phyloP scores from a whole-genome alignment of 352 stramenopile genomes.

The Phytophthora nicotianae region DNA sequence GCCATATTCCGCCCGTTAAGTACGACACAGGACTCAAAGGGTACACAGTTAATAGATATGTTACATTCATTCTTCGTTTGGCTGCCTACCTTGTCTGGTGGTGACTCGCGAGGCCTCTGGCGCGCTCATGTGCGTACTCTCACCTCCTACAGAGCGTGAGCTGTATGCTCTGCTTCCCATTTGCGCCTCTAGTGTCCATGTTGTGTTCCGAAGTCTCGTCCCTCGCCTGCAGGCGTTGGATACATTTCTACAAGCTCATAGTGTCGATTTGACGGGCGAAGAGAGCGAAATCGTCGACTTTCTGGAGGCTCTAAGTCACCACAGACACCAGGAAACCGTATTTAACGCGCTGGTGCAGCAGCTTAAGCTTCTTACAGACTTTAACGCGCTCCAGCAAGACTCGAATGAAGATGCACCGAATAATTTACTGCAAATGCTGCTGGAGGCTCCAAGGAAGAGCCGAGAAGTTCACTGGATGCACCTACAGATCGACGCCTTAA shows the following conservation, averaged over 20 bases:
- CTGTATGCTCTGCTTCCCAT: neutral
- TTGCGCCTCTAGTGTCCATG: neutral
- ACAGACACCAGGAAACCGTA: slow-evolving; percentile 23
- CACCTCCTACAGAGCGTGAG: neutral
- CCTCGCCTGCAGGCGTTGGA: slow-evolving; percentile 15
- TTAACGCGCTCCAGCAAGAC: neutral
- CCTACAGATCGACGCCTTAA: slow-evolving; percentile 29
- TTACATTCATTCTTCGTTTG: neutral
- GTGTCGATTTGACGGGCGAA: neutral
- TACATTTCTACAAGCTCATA: neutral
- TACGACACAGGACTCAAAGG: neutral
- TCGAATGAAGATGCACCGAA: neutral
- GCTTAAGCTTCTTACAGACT: slow-evolving; percentile 1
- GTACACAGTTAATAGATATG: neutral
- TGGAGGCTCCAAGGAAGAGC: slow-evolving; percentile 18
- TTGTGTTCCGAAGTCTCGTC: slow-evolving; percentile 20
- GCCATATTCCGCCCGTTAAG: neutral
- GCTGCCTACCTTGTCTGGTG: too few relatives aligned
- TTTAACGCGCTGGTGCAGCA: slow-evolving; percentile 15
- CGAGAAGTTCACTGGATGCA: slow-evolving; percentile 35
- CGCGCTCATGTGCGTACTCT: neutral
- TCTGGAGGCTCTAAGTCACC: slow-evolving; percentile 7
- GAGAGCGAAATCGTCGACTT: slow-evolving; percentile 9
- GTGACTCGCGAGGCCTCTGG: neutral
- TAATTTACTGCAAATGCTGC: slow-evolving; percentile 10